phyloP scores from a whole-genome alignment of 768 basidiomycete genomes.

The Mycena polygramma region DNA sequence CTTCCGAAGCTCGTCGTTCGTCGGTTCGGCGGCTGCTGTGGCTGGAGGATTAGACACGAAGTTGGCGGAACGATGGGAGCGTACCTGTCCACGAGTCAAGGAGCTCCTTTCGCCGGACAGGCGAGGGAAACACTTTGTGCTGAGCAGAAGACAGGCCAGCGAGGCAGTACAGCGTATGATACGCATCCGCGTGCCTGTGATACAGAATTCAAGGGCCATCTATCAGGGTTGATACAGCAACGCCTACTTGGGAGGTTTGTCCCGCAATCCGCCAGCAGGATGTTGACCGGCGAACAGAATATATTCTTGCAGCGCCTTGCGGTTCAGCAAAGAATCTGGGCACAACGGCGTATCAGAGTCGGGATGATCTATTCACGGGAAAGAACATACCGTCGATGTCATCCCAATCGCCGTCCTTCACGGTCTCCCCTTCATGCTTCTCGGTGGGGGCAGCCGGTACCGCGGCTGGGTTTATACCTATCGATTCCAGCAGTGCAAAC shows the following conservation, averaged over 20 bases:
- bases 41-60: slow-evolving; percentile 1
- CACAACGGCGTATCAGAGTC: slow-evolving; percentile 2
- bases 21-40: slow-evolving; percentile 53
- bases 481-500: slow-evolving; percentile 80
- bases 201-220: not conserved
- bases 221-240: not conserved
- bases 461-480: slow-evolving; percentile 54
- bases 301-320: slow-evolving; percentile 86
- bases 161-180: slow-evolving; percentile 95
- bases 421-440: slow-evolving; percentile 39
- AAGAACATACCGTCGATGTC: slow-evolving; percentile 73
- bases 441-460: slow-evolving; percentile 51
- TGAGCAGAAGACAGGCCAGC: slow-evolving; percentile 92
- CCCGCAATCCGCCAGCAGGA: slow-evolving; percentile 87
- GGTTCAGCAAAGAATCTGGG: slow-evolving; percentile 66
- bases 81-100: slow-evolving; percentile 53
- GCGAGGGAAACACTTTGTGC: slow-evolving; percentile 74
- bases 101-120: slow-evolving; percentile 50
- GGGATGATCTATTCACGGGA: not conserved
- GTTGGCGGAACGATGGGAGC: not conserved
- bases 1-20: slow-evolving; percentile 39
- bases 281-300: slow-evolving; percentile 89
- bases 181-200: slow-evolving; percentile 86
- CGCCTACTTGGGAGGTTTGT: slow-evolving; percentile 94
- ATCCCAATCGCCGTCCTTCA: slow-evolving; percentile 62